These are phyloP conservation scores for Gynostemma pentaphyllum DNA, from an alignment of 306 rosid species.

Conservation along the genomic window DNA sequence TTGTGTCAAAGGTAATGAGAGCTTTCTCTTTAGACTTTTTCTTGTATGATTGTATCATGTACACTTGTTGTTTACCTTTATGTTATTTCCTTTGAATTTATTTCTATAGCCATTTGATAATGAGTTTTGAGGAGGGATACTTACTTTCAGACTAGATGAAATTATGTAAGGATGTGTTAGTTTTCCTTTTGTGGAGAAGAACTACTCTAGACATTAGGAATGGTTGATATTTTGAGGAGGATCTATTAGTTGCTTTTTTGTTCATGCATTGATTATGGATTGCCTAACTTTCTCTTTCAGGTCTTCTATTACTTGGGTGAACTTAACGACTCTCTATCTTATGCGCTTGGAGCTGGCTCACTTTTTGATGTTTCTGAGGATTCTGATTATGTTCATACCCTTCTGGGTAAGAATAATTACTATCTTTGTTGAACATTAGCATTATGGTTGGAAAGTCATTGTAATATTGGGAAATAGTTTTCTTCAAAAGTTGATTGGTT, in stretches of 20 bases:
- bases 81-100: background rate
- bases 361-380: slow-evolving; percentile 86
- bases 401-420: slow-evolving; percentile 55
- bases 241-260: background rate
- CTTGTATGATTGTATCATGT: background rate
- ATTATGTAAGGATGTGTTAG: background rate
- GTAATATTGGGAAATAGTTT: background rate
- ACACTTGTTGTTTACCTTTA: background rate
- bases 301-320: slow-evolving; percentile 95
- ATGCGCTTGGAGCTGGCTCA: slow-evolving; percentile 96
- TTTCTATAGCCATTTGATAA: background rate
- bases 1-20: slow-evolving; percentile 67
- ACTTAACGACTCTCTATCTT: slow-evolving; percentile 81
- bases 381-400: slow-evolving; percentile 89
- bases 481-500: background rate
- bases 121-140: background rate
- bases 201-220: background rate
- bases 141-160: background rate
- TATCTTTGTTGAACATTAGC: background rate
- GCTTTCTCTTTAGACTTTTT: slow-evolving; percentile 2
- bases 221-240: background rate
- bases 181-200: background rate
- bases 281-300: slow-evolving; percentile 23
- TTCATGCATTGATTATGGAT: background rate
- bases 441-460: background rate